Conservation (phyloP, 2,329 filamentous ascomycete species). For the Colletotrichum higginsianum region DNA sequence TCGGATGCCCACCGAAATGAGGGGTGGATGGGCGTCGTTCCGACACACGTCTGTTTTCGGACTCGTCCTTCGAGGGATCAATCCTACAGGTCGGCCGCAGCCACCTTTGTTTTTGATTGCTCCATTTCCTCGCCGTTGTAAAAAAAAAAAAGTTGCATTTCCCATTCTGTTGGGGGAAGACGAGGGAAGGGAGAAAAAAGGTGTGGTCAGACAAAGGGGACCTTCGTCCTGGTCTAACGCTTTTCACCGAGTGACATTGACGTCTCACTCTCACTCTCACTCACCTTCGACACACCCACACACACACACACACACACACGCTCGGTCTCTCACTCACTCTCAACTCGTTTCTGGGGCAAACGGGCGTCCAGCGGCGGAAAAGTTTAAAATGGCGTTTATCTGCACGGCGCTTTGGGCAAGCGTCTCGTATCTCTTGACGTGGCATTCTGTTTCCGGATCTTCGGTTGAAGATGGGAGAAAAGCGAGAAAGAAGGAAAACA, state of each 20-base stretch:
- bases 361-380: slow-evolving; percentile 24
- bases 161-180: neutral
- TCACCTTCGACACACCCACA: neutral
- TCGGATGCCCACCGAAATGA: slow-evolving; percentile 6
- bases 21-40: neutral
- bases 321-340: neutral
- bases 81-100: neutral
- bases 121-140: neutral
- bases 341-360: neutral
- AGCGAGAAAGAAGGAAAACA: neutral
- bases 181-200: neutral
- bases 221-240: neutral
- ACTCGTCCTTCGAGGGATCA: neutral
- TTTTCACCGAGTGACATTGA: neutral
- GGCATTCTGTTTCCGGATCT: slow-evolving; percentile 19
- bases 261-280: neutral
- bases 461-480: slow-evolving; percentile 19
- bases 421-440: slow-evolving; percentile 29
- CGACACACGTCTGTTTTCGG: neutral
- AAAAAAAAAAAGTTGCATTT: no score
- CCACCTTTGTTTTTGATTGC: slow-evolving; percentile 12
- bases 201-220: neutral
- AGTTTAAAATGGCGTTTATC: slow-evolving; percentile 29
- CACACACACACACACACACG: neutral
- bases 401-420: slow-evolving; percentile 39